A percentile compares a stretch with the other conserved stretches of the same genome.
Evolutionary conservation across 2,329 filamentous ascomycete species (phyloP).

Genomic region (Leptosphaerulina australis): DNA sequence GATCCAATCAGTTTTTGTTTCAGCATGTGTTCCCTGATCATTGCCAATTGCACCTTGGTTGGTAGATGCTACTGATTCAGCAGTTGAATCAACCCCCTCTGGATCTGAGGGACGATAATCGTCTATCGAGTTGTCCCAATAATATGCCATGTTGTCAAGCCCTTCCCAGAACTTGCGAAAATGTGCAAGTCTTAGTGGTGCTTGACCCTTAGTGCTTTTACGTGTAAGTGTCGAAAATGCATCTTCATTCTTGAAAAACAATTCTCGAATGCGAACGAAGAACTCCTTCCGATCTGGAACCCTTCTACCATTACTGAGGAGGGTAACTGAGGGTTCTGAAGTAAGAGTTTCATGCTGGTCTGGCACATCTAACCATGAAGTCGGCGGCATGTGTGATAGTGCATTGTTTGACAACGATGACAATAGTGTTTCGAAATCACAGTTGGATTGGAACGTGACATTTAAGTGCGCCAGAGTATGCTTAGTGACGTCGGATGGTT

Average conservation of each 20-base stretch:
- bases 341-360: constrained; percentile 37
- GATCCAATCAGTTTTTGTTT: constrained; percentile 20
- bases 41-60: constrained; percentile 4
- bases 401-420: constrained; percentile 40
- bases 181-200: constrained; percentile 59
- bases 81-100: constrained; percentile 14
- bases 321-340: constrained; percentile 31
- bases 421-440: constrained; percentile 50
- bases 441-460: constrained; percentile 47
- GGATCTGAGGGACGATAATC: constrained; percentile 54
- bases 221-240: constrained; percentile 63
- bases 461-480: constrained; percentile 53
- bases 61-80: constrained; percentile 3
- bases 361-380: constrained; percentile 40
- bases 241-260: constrained; percentile 61
- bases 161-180: constrained; percentile 66
- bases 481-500: constrained; percentile 50
- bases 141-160: constrained; percentile 64
- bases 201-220: constrained; percentile 53
- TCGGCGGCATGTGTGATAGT: constrained; percentile 48
- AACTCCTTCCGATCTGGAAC: constrained; percentile 58
- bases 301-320: constrained; percentile 57
- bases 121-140: constrained; percentile 67
- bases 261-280: constrained; percentile 56
- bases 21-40: constrained; percentile 12